These are phyloP conservation scores for Myxozyma neglecta DNA, from an alignment of 805 yeast species.

Conservation along the genomic window DNA sequence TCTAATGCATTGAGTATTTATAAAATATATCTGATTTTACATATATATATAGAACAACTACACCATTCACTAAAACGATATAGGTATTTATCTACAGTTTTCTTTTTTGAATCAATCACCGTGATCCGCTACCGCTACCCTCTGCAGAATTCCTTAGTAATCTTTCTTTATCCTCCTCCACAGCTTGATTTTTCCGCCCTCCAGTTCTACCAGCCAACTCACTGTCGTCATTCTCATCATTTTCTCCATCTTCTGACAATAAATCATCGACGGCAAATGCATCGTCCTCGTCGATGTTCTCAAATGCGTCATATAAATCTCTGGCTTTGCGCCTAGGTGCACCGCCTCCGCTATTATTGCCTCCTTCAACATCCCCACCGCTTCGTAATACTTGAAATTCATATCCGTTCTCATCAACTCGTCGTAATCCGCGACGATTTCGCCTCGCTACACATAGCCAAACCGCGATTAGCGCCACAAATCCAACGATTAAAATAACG, in stretches of 20 bases:
- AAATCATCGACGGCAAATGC: slow-evolving; percentile 28
- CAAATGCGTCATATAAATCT: slow-evolving; percentile 30
- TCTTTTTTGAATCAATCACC: not conserved
- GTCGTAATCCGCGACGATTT: slow-evolving; percentile 39
- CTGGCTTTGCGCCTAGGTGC: slow-evolving; percentile 25
- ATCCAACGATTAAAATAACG: slow-evolving; percentile 49
- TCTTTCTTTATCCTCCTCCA: slow-evolving; percentile 13
- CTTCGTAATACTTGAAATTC: slow-evolving; percentile 59
- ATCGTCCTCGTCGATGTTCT: slow-evolving; percentile 30
- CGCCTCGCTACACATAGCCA: slow-evolving; percentile 48
- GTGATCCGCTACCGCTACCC: slow-evolving; percentile 2
- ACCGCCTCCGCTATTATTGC: not conserved
- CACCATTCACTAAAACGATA: not conserved
- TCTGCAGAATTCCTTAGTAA: slow-evolving; percentile 5
- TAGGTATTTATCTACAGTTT: not conserved
- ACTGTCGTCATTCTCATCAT: slow-evolving; percentile 19
- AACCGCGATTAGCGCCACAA: slow-evolving; percentile 41
- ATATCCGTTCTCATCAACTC: slow-evolving; percentile 53
- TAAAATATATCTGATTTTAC: no score
- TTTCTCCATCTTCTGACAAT: slow-evolving; percentile 24
- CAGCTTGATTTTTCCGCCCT: not conserved
- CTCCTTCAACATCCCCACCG: not conserved
- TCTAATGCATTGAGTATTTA: no score
- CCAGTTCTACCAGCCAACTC: slow-evolving; percentile 1
- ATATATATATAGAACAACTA: no score